phyloP scores from a whole-genome alignment of 2,329 filamentous ascomycete species.

The Fusarium staphyleae region DNA sequence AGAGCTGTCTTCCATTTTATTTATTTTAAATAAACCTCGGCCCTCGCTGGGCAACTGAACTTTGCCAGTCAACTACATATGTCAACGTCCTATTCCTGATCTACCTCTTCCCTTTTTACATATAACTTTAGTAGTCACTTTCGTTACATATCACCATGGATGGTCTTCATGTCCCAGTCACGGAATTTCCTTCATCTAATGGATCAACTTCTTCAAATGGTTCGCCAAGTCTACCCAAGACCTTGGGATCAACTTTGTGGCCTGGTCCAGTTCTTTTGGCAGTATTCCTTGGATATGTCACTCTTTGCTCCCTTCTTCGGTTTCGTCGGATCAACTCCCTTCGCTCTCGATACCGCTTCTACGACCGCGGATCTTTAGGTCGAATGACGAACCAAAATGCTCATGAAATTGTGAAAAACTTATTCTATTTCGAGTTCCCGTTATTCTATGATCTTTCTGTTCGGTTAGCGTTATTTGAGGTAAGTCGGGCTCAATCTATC shows the following conservation, averaged over 20 bases:
- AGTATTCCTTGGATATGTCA: conserved; percentile 42
- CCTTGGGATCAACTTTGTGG: conserved; percentile 16
- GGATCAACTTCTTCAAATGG: conserved; percentile 6
- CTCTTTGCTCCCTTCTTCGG: conserved; percentile 48
- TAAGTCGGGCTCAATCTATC: conserved; percentile 12
- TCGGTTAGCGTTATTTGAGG: conserved; percentile 52
- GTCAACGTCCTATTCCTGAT: too few species aligned
- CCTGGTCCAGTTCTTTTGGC: conserved; percentile 26
- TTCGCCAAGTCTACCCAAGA: not conserved
- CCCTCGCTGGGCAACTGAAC: too few species aligned
- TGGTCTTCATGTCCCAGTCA: conserved; percentile 1
- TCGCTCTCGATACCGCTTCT: conserved; percentile 43
- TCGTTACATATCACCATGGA: conserved; percentile 8
- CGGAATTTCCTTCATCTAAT: conserved; percentile 10
- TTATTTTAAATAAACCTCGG: too few species aligned
- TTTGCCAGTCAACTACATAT: too few species aligned
- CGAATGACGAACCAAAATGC: conserved; percentile 55
- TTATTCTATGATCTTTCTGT: conserved; percentile 48
- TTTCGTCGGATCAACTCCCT: conserved; percentile 46
- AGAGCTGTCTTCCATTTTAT: too few species aligned
- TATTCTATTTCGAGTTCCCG: conserved; percentile 49
- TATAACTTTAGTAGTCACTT: too few species aligned
- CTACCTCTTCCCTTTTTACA: too few species aligned
- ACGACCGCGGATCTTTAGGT: conserved; percentile 47
- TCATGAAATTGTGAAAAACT: conserved; percentile 51